These are phyloP conservation scores for Lachancea waltii DNA, from an alignment of 805 yeast species.

Conservation along the genomic window DNA sequence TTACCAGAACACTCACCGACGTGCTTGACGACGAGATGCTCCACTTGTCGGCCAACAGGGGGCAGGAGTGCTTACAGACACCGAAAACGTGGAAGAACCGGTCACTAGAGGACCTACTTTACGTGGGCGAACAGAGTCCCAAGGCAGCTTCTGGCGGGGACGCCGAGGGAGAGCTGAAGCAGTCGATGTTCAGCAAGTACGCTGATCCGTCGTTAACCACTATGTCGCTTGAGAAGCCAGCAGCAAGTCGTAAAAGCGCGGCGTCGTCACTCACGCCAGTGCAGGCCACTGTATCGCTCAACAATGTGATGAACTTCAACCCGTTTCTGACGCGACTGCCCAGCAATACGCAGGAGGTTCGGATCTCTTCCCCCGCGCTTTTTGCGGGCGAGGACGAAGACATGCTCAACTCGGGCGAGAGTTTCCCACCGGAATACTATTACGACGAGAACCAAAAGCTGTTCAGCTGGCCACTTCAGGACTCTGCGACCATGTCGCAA, in stretches of 20 bases:
- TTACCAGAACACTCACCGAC: constrained; percentile 30
- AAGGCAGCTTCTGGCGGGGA: background rate
- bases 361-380: constrained; percentile 7
- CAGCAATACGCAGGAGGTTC: constrained; percentile 3
- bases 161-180: constrained; percentile 1
- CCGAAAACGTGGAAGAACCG: constrained; percentile 10
- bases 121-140: constrained; percentile 1
- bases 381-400: constrained; percentile 10
- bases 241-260: constrained; percentile 3
- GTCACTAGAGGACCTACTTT: constrained; percentile 8
- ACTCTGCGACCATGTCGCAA: constrained; percentile 17
- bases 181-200: constrained; percentile 25
- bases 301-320: constrained; percentile 19
- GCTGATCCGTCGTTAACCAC: constrained; percentile 33
- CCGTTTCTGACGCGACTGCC: constrained; percentile 13
- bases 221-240: constrained; percentile 14
- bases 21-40: constrained; percentile 31
- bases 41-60: constrained; percentile 15
- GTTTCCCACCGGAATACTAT: constrained; percentile 17
- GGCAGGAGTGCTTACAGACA: constrained; percentile 4
- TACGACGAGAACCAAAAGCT: constrained; percentile 14
- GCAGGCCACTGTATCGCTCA: constrained; percentile 25
- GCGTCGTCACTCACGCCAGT: constrained; percentile 12
- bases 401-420: constrained; percentile 7
- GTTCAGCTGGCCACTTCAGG: constrained; percentile 23